phyloP scores from a whole-genome alignment of 2,329 filamentous ascomycete genomes.

The Penicillium corylophilum region DNA sequence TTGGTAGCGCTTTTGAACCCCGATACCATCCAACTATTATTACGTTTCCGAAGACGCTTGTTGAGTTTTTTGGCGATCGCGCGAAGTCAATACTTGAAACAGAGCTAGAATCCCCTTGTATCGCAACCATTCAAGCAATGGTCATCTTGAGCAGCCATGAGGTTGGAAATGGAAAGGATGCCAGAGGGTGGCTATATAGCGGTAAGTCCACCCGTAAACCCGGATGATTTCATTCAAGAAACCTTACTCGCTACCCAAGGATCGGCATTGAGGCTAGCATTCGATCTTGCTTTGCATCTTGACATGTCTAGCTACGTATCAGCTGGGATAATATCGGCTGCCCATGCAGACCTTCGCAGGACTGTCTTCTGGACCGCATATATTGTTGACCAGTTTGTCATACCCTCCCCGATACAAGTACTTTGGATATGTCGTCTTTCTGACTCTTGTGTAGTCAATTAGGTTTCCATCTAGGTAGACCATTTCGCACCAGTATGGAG shows the following conservation, averaged over 20 bases:
- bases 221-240: too few relatives aligned
- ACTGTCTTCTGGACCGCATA: slow-evolving; percentile 41
- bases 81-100: slow-evolving; percentile 44
- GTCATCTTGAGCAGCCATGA: slow-evolving; percentile 44
- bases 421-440: background rate
- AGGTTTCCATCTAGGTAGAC: slow-evolving; percentile 39
- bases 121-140: slow-evolving; percentile 46
- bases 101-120: slow-evolving; percentile 44
- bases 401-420: too few relatives aligned
- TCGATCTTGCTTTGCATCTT: slow-evolving; percentile 36
- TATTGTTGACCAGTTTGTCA: slow-evolving; percentile 27
- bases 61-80: slow-evolving; percentile 39
- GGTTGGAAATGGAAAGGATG: slow-evolving; percentile 36
- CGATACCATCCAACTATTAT: slow-evolving; percentile 32
- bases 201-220: slow-evolving; percentile 24
- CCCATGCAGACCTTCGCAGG: slow-evolving; percentile 28
- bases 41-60: slow-evolving; percentile 35
- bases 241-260: slow-evolving; percentile 12
- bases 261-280: slow-evolving; percentile 38
- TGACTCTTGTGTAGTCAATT: slow-evolving; percentile 21
- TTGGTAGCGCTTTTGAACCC: slow-evolving; percentile 37
- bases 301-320: slow-evolving; percentile 21
- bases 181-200: slow-evolving; percentile 45
- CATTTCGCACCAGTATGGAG: slow-evolving; percentile 35
- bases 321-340: slow-evolving; percentile 10